Conservation (phyloP, 306 rosid genomes). For the Senna siamea region DNA sequence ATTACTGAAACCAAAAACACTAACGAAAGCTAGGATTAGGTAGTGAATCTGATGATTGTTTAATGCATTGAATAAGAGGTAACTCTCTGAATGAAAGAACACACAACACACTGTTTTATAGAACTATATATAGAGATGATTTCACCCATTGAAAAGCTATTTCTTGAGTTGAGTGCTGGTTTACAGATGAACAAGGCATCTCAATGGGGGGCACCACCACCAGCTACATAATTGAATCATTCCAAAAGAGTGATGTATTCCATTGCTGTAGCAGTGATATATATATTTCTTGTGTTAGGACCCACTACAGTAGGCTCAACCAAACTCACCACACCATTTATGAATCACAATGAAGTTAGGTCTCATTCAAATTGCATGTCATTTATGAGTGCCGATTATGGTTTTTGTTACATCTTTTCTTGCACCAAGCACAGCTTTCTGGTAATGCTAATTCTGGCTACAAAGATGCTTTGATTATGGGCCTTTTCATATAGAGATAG, state of each 20-base stretch:
- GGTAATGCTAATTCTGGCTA: conserved; percentile 33
- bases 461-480: conserved; percentile 3
- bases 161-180: background rate
- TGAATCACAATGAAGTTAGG: conserved; percentile 20
- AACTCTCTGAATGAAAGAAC: no score
- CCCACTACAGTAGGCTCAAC: conserved; percentile 40
- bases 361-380: conserved; percentile 30
- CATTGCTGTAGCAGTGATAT: conserved; percentile 27
- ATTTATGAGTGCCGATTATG: conserved; percentile 25
- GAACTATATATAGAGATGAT: no score
- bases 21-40: no score
- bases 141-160: background rate
- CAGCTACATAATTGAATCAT: conserved; percentile 41
- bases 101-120: no score
- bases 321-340: conserved; percentile 10
- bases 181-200: conserved; percentile 33
- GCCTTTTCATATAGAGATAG: conserved; percentile 6
- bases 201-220: conserved; percentile 30
- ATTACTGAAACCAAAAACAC: background rate
- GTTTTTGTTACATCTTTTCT: conserved; percentile 35
- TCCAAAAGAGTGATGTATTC: conserved; percentile 18
- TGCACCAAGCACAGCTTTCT: conserved; percentile 25
- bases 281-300: conserved; percentile 36
- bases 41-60: no score
- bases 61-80: background rate